These are phyloP conservation scores for Irpex lacteus DNA, from an alignment of 1,284 basidiomycete genomes.

Conservation along the genomic window DNA sequence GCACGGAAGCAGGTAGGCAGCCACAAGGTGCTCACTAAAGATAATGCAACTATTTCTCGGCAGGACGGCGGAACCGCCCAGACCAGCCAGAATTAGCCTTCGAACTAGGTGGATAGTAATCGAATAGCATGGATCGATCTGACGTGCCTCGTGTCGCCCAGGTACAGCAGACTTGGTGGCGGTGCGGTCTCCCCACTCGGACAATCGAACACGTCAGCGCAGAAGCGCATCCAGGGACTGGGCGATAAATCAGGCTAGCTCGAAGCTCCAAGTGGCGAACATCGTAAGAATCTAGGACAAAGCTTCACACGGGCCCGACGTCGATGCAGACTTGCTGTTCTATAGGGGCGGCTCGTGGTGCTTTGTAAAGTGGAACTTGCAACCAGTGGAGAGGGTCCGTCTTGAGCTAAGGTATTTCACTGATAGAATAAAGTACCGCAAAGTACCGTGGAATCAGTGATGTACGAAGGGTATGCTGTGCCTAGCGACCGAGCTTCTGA, in stretches of 20 bases:
- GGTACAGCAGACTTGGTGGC: not conserved
- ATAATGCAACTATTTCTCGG: not conserved
- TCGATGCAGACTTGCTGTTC: too few relatives aligned
- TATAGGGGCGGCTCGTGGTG: not conserved
- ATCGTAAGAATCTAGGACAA: too few relatives aligned
- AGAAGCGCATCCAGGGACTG: not conserved
- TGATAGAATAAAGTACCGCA: not conserved
- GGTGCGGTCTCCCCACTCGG: not conserved
- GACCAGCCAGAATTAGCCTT: not conserved
- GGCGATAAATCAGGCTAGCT: not conserved
- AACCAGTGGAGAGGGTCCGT: not conserved
- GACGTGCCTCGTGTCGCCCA: not conserved
- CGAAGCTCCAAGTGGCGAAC: not conserved
- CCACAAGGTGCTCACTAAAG: not conserved
- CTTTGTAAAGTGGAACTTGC: not conserved
- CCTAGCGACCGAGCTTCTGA: not conserved
- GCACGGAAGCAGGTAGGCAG: not conserved
- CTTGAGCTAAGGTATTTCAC: not conserved
- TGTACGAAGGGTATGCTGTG: slow-evolving; percentile 1
- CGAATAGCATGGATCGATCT: not conserved
- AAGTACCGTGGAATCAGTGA: not conserved
- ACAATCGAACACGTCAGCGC: not conserved
- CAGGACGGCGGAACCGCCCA: not conserved
- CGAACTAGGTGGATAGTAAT: not conserved
- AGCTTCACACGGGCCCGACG: too few relatives aligned